Conservation (phyloP, 1,139 yeast genomes). For the Blastobotrys raffinosifermentans region DNA sequence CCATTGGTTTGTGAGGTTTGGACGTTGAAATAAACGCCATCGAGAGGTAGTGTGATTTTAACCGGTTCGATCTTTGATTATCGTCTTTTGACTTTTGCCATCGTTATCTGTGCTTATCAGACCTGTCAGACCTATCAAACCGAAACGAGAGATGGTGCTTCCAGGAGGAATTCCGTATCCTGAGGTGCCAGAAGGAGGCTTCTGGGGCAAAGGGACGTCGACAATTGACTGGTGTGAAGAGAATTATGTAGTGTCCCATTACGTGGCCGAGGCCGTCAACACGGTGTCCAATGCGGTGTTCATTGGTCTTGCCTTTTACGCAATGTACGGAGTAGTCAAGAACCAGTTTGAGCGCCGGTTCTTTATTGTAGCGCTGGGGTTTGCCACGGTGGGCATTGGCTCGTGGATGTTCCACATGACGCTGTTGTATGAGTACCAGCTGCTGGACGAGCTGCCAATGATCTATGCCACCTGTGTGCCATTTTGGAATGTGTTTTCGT, state of each 20-base stretch:
- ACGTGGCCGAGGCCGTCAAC: constrained; percentile 83
- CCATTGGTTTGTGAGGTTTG: no score
- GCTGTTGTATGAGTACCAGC: constrained; percentile 75
- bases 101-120: no score
- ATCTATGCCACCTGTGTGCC: constrained; percentile 96
- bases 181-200: constrained; percentile 26
- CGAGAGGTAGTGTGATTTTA: no score
- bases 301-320: constrained; percentile 60
- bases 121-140: no score
- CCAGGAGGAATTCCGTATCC: constrained; percentile 27
- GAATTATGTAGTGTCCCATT: constrained; percentile 78
- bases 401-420: constrained; percentile 98
- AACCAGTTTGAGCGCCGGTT: constrained; percentile 68
- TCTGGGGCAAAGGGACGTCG: constrained; percentile 38
- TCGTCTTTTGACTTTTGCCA: no score
- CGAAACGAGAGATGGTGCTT: constrained; percentile 10
- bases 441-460: constrained; percentile 95
- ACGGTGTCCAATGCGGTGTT: constrained; percentile 71
- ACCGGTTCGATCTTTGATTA: no score
- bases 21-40: no score
- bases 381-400: constrained; percentile 84
- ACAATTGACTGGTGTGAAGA: constrained; percentile 98
- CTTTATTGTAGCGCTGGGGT: constrained; percentile 66
- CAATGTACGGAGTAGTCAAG: constrained; percentile 53
- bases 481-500: constrained; percentile 81